phyloP scores from a whole-genome alignment of 805 yeast genomes.

The Candida corydali region DNA sequence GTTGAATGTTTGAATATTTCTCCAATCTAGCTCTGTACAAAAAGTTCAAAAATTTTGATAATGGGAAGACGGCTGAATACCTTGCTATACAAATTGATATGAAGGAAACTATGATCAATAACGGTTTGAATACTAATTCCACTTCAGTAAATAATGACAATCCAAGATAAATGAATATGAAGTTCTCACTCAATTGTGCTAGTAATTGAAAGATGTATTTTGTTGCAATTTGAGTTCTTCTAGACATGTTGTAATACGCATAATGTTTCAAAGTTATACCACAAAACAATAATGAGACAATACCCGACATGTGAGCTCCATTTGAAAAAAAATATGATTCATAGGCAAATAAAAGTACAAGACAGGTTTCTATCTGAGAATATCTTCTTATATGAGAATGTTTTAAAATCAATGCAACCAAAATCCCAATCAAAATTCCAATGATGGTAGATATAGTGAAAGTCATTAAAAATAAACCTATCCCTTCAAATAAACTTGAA shows the following conservation, averaged over 20 bases:
- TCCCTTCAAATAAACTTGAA: constrained; percentile 84
- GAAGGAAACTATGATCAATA: constrained; percentile 85
- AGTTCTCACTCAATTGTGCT: constrained; percentile 94
- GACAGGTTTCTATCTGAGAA: constrained; percentile 96
- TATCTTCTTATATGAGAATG: constrained; percentile 90
- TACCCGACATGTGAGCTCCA: constrained; percentile 99
- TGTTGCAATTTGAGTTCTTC: constrained; percentile 94
- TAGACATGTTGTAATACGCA: constrained; percentile 95
- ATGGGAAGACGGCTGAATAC: constrained; percentile 96
- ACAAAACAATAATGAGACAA: constrained; percentile 88
- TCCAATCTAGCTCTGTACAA: constrained; percentile 58
- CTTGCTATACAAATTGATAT: constrained; percentile 90
- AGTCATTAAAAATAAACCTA: constrained; percentile 88
- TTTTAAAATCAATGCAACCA: constrained; percentile 84
- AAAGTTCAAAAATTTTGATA: constrained; percentile 81
- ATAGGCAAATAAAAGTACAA: constrained; percentile 86
- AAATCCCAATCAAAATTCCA: constrained; percentile 82
- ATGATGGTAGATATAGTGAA: constrained; percentile 87
- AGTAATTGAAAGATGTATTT: constrained; percentile 90
- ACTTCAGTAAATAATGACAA: constrained; percentile 94
- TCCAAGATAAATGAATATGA: constrained; percentile 93
- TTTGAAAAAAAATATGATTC: constrained; percentile 96
- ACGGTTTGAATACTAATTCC: constrained; percentile 89
- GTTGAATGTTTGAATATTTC: constrained; percentile 19
- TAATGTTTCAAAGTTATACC: constrained; percentile 96